Evolutionary conservation across 1,139 yeast genomes (phyloP).

Genomic region (Taphrina communis): DNA sequence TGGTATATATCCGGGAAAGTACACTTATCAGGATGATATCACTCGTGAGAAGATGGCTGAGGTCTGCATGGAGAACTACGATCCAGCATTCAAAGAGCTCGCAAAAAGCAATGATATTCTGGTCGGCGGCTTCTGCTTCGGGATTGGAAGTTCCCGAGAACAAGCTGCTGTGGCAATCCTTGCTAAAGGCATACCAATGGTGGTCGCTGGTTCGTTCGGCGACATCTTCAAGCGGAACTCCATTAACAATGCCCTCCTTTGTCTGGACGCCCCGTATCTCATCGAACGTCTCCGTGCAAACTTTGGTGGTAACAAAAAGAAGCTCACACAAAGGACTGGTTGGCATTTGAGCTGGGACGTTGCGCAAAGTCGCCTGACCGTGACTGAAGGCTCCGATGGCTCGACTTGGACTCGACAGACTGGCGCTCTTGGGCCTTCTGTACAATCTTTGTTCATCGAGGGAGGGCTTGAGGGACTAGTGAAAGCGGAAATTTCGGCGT

Average conservation of each 20-base stretch:
- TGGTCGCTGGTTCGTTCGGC: slow-evolving; percentile 96
- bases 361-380: slow-evolving; percentile 76
- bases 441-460: slow-evolving; percentile 93
- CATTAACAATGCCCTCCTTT: slow-evolving; percentile 90
- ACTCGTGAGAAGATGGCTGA: slow-evolving; percentile 94
- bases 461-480: slow-evolving; percentile 99
- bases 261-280: slow-evolving; percentile 89
- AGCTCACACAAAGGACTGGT: slow-evolving; percentile 91
- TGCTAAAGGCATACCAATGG: slow-evolving; percentile 89
- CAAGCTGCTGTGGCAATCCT: slow-evolving; percentile 97
- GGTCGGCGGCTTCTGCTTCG: slow-evolving; percentile 91
- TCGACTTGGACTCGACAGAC: slow-evolving; percentile 72
- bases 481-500: slow-evolving; percentile 55
- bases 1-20: slow-evolving; percentile 98
- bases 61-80: slow-evolving; percentile 99
- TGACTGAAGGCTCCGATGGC: slow-evolving; percentile 69
- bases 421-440: slow-evolving; percentile 91
- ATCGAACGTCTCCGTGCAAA: slow-evolving; percentile 75
- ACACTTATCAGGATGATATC: slow-evolving; percentile 97
- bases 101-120: slow-evolving; percentile 88
- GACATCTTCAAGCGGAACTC: slow-evolving; percentile 95
- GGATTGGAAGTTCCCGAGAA: slow-evolving; percentile 98
- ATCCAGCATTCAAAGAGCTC: slow-evolving; percentile 78
- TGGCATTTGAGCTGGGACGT: slow-evolving; percentile 95
- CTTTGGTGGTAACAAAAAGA: slow-evolving; percentile 61